A percentile compares a stretch with the other conserved stretches of the same genome.
Conservation (phyloP, 768 basidiomycete species). For the Boletus rubescentipes region DNA sequence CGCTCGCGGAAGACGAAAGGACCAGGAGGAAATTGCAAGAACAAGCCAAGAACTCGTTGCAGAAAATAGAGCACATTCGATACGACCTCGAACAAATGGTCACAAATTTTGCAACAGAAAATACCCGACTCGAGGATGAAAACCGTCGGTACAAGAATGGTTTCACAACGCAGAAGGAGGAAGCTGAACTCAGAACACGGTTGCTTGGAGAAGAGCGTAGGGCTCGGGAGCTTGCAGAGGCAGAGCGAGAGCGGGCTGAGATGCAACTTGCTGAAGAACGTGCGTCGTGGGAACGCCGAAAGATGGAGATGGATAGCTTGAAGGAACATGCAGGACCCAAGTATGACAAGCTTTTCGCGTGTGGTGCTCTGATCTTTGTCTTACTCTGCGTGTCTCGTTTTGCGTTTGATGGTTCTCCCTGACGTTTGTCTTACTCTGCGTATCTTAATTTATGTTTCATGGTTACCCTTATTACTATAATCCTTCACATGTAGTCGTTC, state of each 20-base stretch:
- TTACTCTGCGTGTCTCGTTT: conserved; percentile 16
- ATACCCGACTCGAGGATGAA: conserved; percentile 26
- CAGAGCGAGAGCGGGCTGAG: conserved; percentile 12
- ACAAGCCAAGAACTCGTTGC: conserved; percentile 38
- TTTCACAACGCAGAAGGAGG: conserved; percentile 12
- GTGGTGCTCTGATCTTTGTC: conserved; percentile 15
- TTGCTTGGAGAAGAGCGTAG: conserved; percentile 24
- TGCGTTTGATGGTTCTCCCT: conserved; percentile 2
- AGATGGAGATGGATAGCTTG: background rate
- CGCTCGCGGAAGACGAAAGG: conserved; percentile 39
- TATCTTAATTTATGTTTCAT: conserved; percentile 13
- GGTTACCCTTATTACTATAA: background rate
- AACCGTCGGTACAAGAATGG: conserved; percentile 16
- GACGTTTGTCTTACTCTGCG: conserved; percentile 6
- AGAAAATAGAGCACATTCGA: conserved; percentile 42
- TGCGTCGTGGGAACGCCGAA: conserved; percentile 6
- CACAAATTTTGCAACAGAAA: conserved; percentile 35
- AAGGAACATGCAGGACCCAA: background rate
- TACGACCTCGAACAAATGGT: conserved; percentile 41
- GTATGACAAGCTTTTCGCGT: conserved; percentile 13
- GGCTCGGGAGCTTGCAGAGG: conserved; percentile 19
- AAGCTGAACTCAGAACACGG: conserved; percentile 9
- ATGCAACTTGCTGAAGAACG: conserved; percentile 17
- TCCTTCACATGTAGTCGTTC: background rate
- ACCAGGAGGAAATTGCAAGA: conserved; percentile 38